Evolutionary conservation across 2,329 filamentous ascomycete genomes (phyloP), one percentile per base, ranked within the genome.

Genomic region (Claviceps citrina): DNA sequence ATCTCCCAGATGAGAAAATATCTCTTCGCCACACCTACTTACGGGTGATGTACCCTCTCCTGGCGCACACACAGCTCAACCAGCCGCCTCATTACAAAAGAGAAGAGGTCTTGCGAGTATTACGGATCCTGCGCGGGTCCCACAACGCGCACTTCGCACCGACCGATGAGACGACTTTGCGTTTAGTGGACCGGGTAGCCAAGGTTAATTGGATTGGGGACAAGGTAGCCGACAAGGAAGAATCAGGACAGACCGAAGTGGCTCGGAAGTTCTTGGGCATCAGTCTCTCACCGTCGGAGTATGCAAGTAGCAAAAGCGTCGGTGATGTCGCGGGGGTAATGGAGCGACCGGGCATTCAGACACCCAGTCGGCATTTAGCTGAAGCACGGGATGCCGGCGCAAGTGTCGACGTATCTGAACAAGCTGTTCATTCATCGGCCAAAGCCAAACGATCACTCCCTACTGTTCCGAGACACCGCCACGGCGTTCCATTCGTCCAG

Each of bases 11-110:
- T 52, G 89, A 94, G 55, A 77, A 74, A 45, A 67, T 70, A 46
- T 69, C 76, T 15, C 66, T 98, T 42, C 76, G 89, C 28, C 91
- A 98, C 58, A 98, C 91, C 4, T 98, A 98, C 56, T 71, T 98
- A 5, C 79, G 91, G 25, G 91, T 98, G 4, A 66, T 98, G 10
- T 86, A 93, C 54, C 91, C 91, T 0, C 69, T 98, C 19, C 68
- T 98, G 18, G 82, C 84, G 28, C 84, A 98, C 56, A 95, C 89
- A 2, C 91, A 96, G 58, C 74, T 98, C 32, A 81, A 76, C 52
- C 72, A 84, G 39, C 79, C 87, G 16, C 85, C 84, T 1, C 78
- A 94, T 56, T 96, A 98, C 68, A 98, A 96, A 58, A 76, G 78
- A 24, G 76, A 87, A 31, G 89, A 96, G 55, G 74, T 98, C 31